A percentile compares a stretch with the other conserved stretches of the same genome.
Conservation (phyloP, 176 grass and related monocot species). For the Phragmites australis region DNA sequence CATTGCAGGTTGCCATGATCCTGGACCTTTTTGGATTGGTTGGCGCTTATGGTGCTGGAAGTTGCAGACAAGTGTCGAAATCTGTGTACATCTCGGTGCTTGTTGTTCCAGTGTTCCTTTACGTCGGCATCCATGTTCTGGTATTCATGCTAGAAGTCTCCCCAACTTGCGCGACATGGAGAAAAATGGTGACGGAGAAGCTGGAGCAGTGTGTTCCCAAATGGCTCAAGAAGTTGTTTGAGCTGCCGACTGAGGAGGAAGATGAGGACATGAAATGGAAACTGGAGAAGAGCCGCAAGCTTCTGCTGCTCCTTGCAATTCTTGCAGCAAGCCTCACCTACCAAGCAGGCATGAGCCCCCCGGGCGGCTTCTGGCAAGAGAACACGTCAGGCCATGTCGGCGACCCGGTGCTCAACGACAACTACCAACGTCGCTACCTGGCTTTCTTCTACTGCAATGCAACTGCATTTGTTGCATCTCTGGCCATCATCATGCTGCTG, state of each 20-base stretch:
- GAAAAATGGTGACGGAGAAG: background rate
- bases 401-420: conserved; percentile 42
- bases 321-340: conserved; percentile 52
- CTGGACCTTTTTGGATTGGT: conserved; percentile 48
- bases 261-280: background rate
- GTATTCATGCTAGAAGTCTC: conserved; percentile 36
- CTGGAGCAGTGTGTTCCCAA: background rate
- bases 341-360: conserved; percentile 46
- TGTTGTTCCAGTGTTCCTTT: conserved; percentile 30
- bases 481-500: conserved; percentile 54
- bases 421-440: conserved; percentile 38
- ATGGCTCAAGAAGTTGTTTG: conserved; percentile 32
- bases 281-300: conserved; percentile 41
- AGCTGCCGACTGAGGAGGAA: background rate
- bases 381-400: conserved; percentile 2
- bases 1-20: conserved; percentile 49
- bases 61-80: conserved; percentile 32
- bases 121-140: conserved; percentile 31
- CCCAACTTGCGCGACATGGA: background rate
- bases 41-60: conserved; percentile 46
- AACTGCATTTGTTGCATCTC: conserved; percentile 40
- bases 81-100: conserved; percentile 45
- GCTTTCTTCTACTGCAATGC: conserved; percentile 58
- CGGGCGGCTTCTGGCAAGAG: conserved; percentile 50
- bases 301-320: conserved; percentile 40